Evolutionary conservation across 441 rosid genomes (phyloP).

Genomic region (Geranium incanum): DNA sequence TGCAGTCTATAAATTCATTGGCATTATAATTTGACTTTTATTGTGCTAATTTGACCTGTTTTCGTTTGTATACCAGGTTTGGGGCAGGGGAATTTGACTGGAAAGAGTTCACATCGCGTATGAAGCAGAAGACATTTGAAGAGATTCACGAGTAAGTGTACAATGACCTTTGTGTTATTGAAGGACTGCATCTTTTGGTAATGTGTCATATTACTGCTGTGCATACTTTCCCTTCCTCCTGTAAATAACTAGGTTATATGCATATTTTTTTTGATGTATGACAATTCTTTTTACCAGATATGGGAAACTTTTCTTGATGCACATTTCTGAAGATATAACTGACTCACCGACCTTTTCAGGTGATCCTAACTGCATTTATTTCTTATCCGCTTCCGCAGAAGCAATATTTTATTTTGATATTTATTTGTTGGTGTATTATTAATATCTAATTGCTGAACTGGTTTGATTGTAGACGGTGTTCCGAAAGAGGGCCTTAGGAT

Average conservation of each 20-base stretch:
- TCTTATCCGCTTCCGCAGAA: constrained; percentile 11
- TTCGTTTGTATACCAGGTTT: constrained; percentile 46
- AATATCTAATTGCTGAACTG: constrained; percentile 16
- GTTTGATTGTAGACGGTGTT: constrained; percentile 72
- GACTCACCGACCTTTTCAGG: constrained; percentile 78
- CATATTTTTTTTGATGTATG: not conserved
- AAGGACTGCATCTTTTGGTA: not conserved
- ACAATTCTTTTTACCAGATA: constrained; percentile 39
- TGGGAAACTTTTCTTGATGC: constrained; percentile 64
- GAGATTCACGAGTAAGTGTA: constrained; percentile 66
- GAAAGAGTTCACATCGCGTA: constrained; percentile 75
- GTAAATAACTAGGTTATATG: not conserved
- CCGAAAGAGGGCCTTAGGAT: constrained; percentile 98
- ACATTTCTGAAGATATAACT: constrained; percentile 56
- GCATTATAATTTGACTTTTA: constrained; percentile 9
- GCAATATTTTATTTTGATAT: not conserved
- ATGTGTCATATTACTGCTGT: not conserved
- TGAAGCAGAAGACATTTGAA: constrained; percentile 85
- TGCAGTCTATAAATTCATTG: constrained; percentile 9
- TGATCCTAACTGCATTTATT: constrained; percentile 23
- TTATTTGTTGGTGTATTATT: constrained; percentile 16
- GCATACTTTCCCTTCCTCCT: constrained; percentile 1
- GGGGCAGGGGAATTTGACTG: constrained; percentile 89
- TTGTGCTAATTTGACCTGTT: not conserved
- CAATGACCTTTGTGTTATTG: constrained; percentile 16